Base-by-base conservation (phyloP, 2,329 filamentous ascomycete species). In the Purpureocillium takamizusanense region DNA sequence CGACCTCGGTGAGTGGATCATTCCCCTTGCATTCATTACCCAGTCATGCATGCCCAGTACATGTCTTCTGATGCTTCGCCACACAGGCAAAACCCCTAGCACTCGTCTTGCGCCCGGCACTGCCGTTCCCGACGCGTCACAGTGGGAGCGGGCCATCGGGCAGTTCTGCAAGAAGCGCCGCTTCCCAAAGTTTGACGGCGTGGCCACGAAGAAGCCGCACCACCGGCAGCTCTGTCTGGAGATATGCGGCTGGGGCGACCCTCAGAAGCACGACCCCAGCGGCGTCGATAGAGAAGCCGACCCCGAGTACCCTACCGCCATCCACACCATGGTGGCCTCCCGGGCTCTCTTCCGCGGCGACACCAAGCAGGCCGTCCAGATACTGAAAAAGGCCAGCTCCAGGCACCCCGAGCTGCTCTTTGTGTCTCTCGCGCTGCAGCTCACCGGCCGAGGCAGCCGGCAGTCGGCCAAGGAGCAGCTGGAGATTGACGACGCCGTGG, bases 191-290 rank as follows among this genome's bases (percentile, higher is more conserved):
- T 86, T 81, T 45, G 70, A 79, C 36, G 81, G 81, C 3, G 64
- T 73, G 4, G 54, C 70, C 4, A 87, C 85, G 0, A 70, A 70
- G 36, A 81, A 72, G 47, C 77, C 83, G 0, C 72, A 81, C 35
- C 83, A 88, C 50, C 72, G 86, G 33, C 81, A 86, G 52, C 66
- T 89, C 4, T 87, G 83, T 43, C 71, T 92, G 5, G 77, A 82
- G 28, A 77, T 89, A 15, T 89, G 83, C 51, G 73, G 77, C 35
- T 86, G 83, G 78, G 78, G 83, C 69, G 78, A 59, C 65, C 74
- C 41, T 52, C 70, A 47, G 61, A 67, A 49, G 39, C 57, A 69
- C 33, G 63, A 69, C 31, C 58, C 61, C 11, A 60, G 67, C 32
- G 67, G 65, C 16, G 51, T 60, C 13, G 65, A 69, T 59, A 53